These are phyloP conservation scores for Phytophthora meadii DNA, from an alignment of 352 stramenopile genomes.

Conservation along the genomic window DNA sequence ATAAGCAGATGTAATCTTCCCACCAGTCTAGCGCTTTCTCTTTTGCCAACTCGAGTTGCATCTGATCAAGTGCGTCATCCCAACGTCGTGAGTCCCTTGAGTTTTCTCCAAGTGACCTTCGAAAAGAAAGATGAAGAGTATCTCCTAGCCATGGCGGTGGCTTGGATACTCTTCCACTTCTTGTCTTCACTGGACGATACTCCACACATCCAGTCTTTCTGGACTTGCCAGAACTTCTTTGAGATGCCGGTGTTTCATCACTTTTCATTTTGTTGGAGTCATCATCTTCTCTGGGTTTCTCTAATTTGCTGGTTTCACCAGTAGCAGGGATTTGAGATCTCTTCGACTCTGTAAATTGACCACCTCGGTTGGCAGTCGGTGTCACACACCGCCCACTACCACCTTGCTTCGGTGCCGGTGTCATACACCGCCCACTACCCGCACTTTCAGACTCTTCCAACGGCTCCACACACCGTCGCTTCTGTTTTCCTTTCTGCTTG, in stretches of 20 bases:
- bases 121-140: slow-evolving; percentile 1
- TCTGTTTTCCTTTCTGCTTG: not conserved
- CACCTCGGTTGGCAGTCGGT: too few relatives aligned
- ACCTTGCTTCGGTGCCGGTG: slow-evolving; percentile 6
- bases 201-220: not conserved
- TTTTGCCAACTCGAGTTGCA: slow-evolving; percentile 8
- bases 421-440: slow-evolving; percentile 9
- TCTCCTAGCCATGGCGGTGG: slow-evolving; percentile 3
- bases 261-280: not conserved
- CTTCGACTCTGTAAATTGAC: too few relatives aligned
- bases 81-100: not conserved
- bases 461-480: not conserved
- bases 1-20: slow-evolving; percentile 13
- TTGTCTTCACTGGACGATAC: slow-evolving; percentile 1
- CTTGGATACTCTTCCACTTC: slow-evolving; percentile 4
- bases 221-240: not conserved
- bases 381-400: too few relatives aligned
- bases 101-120: not conserved
- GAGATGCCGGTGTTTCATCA: not conserved
- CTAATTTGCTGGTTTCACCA: not conserved
- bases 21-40: slow-evolving; percentile 13
- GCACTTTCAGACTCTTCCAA: slow-evolving; percentile 1
- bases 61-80: slow-evolving; percentile 5
- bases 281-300: not conserved
- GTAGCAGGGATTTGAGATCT: not conserved